These are phyloP conservation scores for Cladophialophora bantiana DNA, from an alignment of 2,329 filamentous ascomycete genomes.

Conservation along the genomic window DNA sequence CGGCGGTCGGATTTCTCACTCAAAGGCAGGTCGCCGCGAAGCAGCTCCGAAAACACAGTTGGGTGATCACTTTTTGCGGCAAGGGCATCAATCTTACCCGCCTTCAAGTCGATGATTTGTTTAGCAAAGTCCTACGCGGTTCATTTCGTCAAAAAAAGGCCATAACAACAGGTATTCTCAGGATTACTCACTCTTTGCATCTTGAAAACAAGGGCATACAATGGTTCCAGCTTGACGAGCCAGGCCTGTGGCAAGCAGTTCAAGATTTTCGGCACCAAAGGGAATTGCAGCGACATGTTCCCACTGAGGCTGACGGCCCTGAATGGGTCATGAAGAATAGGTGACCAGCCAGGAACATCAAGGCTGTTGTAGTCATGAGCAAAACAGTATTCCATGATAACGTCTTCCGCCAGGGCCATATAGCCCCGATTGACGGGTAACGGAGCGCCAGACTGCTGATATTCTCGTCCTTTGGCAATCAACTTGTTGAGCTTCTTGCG, in stretches of 20 bases:
- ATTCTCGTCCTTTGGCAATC: conserved; percentile 19
- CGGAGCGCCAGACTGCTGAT: conserved; percentile 13
- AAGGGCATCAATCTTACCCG: conserved; percentile 19
- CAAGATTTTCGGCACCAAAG: conserved; percentile 37
- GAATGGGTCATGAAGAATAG: conserved; percentile 32
- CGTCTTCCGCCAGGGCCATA: conserved; percentile 44
- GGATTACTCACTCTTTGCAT: conserved; percentile 30
- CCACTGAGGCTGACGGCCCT: conserved; percentile 22
- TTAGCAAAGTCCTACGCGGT: conserved; percentile 8
- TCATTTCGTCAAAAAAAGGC: background rate
- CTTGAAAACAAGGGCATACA: conserved; percentile 32
- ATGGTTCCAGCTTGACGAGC: conserved; percentile 22
- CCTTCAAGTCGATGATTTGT: conserved; percentile 23
- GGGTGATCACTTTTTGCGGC: conserved; percentile 26
- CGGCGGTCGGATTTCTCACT: conserved; percentile 41
- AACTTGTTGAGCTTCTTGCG: conserved; percentile 37
- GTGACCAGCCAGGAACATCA: conserved; percentile 41
- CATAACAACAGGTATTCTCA: background rate
- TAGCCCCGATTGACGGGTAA: conserved; percentile 27
- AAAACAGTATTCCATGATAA: conserved; percentile 49
- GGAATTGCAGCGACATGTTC: conserved; percentile 36
- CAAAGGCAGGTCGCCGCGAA: conserved; percentile 30
- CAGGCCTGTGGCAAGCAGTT: conserved; percentile 28
- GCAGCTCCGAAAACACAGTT: conserved; percentile 34
- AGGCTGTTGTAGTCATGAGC: conserved; percentile 43